Conservation (phyloP, 2,329 filamentous ascomycete species). For the Aspergillus sp. region DNA sequence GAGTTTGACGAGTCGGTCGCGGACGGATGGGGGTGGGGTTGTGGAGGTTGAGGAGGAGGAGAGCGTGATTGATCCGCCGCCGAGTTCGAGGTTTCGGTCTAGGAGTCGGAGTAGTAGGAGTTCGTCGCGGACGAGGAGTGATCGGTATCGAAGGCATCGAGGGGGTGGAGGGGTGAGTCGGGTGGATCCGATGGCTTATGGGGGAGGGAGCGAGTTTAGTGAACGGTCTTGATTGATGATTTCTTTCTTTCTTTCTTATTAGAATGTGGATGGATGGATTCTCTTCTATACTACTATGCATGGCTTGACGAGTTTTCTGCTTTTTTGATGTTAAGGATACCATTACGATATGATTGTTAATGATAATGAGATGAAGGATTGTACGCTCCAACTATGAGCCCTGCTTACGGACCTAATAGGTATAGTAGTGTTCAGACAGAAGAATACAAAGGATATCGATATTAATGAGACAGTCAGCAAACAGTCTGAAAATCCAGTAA, state of each 20-base stretch:
- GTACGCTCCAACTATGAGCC: background rate
- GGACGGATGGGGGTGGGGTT: constrained; percentile 31
- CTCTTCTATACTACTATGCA: too few species aligned
- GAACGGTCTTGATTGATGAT: background rate
- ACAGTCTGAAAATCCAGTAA: background rate
- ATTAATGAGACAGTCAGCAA: background rate
- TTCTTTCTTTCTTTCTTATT: background rate
- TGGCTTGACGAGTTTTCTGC: background rate
- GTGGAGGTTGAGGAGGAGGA: constrained; percentile 32
- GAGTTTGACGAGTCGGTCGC: background rate
- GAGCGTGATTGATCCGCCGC: constrained; percentile 21
- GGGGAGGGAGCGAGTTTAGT: constrained; percentile 28
- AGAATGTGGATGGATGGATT: background rate
- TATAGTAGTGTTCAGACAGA: background rate
- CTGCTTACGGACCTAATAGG: background rate
- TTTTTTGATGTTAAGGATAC: constrained; percentile 1
- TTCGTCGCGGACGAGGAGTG: constrained; percentile 53
- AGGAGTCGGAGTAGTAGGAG: background rate
- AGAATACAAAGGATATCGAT: background rate
- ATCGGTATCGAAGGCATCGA: constrained; percentile 11
- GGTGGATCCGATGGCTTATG: constrained; percentile 46
- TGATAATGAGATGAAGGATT: background rate
- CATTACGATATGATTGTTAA: constrained; percentile 1
- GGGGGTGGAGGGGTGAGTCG: constrained; percentile 37
- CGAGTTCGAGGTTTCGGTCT: constrained; percentile 25